Percentiles rank a stretch among this genome's conserved stretches.
Conservation (phyloP, 2,329 filamentous ascomycete genomes). For the Colletotrichum sp. region DNA sequence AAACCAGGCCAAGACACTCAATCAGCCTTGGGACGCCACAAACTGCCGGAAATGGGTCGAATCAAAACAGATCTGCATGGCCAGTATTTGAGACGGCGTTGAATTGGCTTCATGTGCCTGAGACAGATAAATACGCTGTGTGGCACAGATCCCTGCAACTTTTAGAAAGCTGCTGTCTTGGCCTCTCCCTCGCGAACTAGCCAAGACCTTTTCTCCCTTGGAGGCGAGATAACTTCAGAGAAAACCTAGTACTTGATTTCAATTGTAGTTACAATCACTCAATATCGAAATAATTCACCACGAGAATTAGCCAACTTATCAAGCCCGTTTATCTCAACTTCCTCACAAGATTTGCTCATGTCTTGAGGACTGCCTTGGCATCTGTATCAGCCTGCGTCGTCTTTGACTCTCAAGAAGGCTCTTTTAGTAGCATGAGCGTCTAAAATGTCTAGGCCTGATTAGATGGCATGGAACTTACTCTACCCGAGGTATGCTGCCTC, state of each 20-base stretch:
- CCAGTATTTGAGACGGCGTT: background rate
- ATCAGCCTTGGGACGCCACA: background rate
- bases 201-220: background rate
- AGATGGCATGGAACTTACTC: background rate
- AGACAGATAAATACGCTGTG: background rate
- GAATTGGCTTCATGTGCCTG: background rate
- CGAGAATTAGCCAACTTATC: background rate
- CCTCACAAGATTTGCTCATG: background rate
- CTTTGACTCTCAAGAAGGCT: background rate
- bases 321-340: background rate
- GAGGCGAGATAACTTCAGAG: background rate
- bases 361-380: background rate
- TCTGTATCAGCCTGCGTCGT: background rate
- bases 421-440: background rate
- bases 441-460: background rate
- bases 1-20: background rate
- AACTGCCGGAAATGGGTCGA: background rate
- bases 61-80: background rate
- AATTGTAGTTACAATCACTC: background rate
- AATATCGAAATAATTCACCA: background rate
- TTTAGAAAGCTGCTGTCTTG: background rate
- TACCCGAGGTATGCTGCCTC: background rate
- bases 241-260: background rate
- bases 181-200: background rate
- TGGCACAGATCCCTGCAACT: background rate